phyloP scores from a whole-genome alignment of 2,329 filamentous ascomycete species.

The Aspergillus floridensis region DNA sequence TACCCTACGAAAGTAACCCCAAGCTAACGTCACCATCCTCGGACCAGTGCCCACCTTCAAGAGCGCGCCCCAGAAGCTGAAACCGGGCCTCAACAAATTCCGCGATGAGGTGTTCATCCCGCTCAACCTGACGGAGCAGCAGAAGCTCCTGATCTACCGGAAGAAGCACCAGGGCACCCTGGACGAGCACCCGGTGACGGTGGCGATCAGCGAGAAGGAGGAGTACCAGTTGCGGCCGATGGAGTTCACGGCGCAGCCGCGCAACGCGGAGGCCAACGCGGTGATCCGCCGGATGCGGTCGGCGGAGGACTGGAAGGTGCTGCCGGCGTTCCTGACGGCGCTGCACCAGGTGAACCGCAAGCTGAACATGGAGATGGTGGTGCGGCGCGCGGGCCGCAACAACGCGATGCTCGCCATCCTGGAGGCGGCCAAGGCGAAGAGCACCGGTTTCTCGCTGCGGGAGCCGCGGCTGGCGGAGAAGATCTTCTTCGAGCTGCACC shows the following conservation, averaged over 20 bases:
- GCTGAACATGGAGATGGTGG: conserved; percentile 33
- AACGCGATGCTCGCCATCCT: conserved; percentile 37
- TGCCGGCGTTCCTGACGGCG: conserved; percentile 42
- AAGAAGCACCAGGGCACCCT: conserved; percentile 35
- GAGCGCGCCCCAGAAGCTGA: conserved; percentile 41
- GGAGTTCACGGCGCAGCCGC: conserved; percentile 33
- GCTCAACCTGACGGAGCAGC: conserved; percentile 35
- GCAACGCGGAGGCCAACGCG: conserved; percentile 30
- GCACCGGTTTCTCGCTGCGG: conserved; percentile 38
- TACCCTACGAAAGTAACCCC: background rate
- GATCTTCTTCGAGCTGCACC: conserved; percentile 40
- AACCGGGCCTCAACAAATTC: conserved; percentile 40
- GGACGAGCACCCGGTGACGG: conserved; percentile 40
- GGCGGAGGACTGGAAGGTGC: conserved; percentile 41
- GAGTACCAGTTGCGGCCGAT: conserved; percentile 42
- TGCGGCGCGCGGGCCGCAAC: conserved; percentile 37
- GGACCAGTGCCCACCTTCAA: conserved; percentile 42
- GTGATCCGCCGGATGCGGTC: conserved; percentile 38
- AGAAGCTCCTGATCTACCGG: conserved; percentile 42
- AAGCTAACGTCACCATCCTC: background rate
- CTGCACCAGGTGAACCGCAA: conserved; percentile 31
- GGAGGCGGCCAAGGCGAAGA: conserved; percentile 33
- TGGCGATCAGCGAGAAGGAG: conserved; percentile 39
- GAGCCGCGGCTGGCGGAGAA: conserved; percentile 29
- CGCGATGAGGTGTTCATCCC: conserved; percentile 47